These are phyloP conservation scores for Penicillium soppii DNA, from an alignment of 495 filamentous ascomycete species.

Conservation along the genomic window DNA sequence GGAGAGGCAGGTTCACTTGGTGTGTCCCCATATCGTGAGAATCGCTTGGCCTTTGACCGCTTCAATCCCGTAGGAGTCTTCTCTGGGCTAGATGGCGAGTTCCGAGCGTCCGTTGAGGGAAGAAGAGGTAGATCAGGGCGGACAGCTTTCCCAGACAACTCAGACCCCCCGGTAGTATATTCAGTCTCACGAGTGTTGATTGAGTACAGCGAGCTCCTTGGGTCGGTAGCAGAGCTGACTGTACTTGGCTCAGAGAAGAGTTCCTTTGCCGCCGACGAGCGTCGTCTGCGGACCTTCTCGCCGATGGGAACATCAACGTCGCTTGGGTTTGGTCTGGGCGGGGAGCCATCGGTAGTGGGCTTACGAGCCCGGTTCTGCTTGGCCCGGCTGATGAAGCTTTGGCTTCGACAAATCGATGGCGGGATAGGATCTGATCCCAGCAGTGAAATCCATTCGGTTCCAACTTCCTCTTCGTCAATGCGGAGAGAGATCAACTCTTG, in stretches of 20 bases:
- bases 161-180: conserved; percentile 28
- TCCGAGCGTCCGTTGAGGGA: conserved; percentile 22
- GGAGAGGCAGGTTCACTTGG: conserved; percentile 27
- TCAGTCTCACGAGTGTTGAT: conserved; percentile 40
- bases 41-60: conserved; percentile 55
- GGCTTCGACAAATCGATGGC: conserved; percentile 53
- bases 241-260: conserved; percentile 41
- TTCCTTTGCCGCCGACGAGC: conserved; percentile 34
- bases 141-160: conserved; percentile 21
- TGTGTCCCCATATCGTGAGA: conserved; percentile 44
- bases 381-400: conserved; percentile 51
- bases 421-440: conserved; percentile 75
- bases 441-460: conserved; percentile 85
- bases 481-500: conserved; percentile 75
- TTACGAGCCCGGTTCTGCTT: conserved; percentile 38
- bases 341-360: conserved; percentile 32
- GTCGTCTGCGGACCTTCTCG: conserved; percentile 52
- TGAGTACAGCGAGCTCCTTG: conserved; percentile 33
- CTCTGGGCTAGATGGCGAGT: conserved; percentile 16
- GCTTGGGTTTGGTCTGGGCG: conserved; percentile 47
- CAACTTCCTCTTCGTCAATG: conserved; percentile 69
- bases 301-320: conserved; percentile 72
- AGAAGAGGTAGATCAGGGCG: conserved; percentile 24
- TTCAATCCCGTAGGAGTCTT: conserved; percentile 45
- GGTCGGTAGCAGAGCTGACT: conserved; percentile 31